These are phyloP conservation scores for Trypanosoma mega DNA, from an alignment of 208 protist species.

Conservation along the genomic window DNA sequence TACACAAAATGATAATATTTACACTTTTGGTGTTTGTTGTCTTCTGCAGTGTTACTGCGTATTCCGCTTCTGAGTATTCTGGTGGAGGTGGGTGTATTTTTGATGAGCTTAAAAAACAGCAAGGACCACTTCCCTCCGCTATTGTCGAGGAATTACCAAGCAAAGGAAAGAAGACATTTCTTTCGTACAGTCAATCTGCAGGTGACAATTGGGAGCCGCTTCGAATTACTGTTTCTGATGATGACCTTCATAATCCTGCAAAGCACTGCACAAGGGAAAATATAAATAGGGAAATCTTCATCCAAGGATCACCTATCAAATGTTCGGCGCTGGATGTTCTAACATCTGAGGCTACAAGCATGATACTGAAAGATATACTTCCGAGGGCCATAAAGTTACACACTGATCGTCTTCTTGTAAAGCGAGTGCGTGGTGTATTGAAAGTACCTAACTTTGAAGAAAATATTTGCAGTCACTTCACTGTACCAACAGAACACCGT, in stretches of 20 bases:
- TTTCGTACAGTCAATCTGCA: no score
- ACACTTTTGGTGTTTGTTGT: no score
- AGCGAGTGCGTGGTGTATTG: not conserved
- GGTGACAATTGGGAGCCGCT: conserved; percentile 28
- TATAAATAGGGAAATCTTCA: conserved; percentile 10
- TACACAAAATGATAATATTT: no score
- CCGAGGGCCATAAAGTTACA: conserved; percentile 44
- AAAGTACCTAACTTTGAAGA: not conserved
- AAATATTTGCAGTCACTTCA: conserved; percentile 13
- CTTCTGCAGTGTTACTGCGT: no score
- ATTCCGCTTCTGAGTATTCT: no score
- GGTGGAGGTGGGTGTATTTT: no score
- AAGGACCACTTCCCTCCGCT: no score
- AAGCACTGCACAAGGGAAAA: conserved; percentile 45
- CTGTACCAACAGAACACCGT: conserved; percentile 10
- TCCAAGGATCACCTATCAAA: conserved; percentile 17
- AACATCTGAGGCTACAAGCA: conserved; percentile 23
- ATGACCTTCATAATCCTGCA: conserved; percentile 28
- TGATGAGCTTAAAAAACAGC: no score
- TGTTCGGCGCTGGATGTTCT: conserved; percentile 33
- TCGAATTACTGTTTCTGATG: conserved; percentile 35
- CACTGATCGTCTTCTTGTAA: conserved; percentile 28
- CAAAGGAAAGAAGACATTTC: no score
- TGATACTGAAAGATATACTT: conserved; percentile 33
- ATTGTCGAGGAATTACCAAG: no score